Conservation (phyloP, 2,329 filamentous ascomycete species). For the Xylariaceae sp. region DNA sequence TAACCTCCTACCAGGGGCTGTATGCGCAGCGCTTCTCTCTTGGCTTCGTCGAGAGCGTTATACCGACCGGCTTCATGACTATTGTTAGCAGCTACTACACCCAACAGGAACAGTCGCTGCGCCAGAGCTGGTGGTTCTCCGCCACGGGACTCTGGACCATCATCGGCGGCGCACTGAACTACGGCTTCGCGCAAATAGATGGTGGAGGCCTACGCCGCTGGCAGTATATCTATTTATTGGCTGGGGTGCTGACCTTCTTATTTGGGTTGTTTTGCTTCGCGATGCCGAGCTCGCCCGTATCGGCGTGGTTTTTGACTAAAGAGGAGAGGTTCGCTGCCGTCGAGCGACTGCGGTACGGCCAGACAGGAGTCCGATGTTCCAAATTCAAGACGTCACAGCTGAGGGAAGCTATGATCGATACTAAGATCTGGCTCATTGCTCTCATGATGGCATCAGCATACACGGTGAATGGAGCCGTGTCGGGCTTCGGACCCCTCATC, state of each 20-base stretch:
- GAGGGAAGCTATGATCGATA: conserved; percentile 52
- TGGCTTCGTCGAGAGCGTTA: conserved; percentile 58
- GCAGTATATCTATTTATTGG: conserved; percentile 69
- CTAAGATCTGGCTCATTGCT: conserved; percentile 60
- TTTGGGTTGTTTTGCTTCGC: conserved; percentile 63
- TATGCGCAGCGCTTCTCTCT: conserved; percentile 64
- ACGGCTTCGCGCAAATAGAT: conserved; percentile 61
- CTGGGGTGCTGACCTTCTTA: conserved; percentile 57
- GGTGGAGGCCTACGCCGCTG: conserved; percentile 52
- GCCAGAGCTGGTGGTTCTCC: conserved; percentile 66
- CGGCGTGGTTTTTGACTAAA: conserved; percentile 63
- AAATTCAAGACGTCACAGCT: conserved; percentile 58
- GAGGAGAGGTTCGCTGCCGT: conserved; percentile 62
- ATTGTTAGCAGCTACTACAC: conserved; percentile 61
- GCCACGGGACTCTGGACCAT: conserved; percentile 56
- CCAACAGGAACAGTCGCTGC: conserved; percentile 58
- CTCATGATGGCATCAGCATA: conserved; percentile 69
- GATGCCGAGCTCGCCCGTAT: conserved; percentile 61
- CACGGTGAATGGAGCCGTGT: conserved; percentile 67
- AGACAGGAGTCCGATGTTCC: conserved; percentile 59
- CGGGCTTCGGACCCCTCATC: conserved; percentile 67
- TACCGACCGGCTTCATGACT: conserved; percentile 64
- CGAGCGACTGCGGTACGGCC: conserved; percentile 56
- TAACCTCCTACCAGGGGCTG: conserved; percentile 59
- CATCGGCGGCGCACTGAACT: conserved; percentile 60